Evolutionary conservation across 768 basidiomycete species (phyloP).

Genomic region (Phylloporus sp.): DNA sequence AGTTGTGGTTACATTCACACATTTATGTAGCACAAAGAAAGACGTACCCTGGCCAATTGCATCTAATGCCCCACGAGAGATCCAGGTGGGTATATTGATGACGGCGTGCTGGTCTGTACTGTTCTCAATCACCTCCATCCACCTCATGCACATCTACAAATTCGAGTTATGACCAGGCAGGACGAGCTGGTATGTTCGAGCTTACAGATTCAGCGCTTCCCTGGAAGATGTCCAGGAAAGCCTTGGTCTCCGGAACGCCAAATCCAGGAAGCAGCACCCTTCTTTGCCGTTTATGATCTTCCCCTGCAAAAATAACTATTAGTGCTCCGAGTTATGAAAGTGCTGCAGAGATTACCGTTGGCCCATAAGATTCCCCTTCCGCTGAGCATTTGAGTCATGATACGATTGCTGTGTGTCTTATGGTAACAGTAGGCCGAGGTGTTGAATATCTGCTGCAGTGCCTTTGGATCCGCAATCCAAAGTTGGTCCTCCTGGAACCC

Average conservation of each 20-base stretch:
- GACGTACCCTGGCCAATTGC: conserved; percentile 45
- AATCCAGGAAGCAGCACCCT: conserved; percentile 56
- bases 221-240: conserved; percentile 48
- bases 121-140: conserved; percentile 19
- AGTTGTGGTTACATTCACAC: not conserved
- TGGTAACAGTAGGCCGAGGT: conserved; percentile 37
- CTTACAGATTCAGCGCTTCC: conserved; percentile 29
- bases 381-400: conserved; percentile 9
- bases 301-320: conserved; percentile 18
- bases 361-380: conserved; percentile 39
- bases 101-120: conserved; percentile 10
- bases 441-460: conserved; percentile 36
- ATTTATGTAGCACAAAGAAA: not conserved
- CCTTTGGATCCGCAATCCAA: conserved; percentile 46
- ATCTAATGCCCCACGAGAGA: conserved; percentile 46
- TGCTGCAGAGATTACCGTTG: conserved; percentile 28
- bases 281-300: conserved; percentile 51
- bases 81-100: conserved; percentile 26
- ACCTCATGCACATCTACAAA: conserved; percentile 24
- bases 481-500: conserved; percentile 39
- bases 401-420: conserved; percentile 31
- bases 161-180: not conserved
- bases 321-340: conserved; percentile 9
- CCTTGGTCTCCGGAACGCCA: conserved; percentile 46
- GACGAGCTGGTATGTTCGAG: not conserved